Base-by-base conservation (phyloP, 2,329 filamentous ascomycete species). In the Atkinsonella hypoxylon region DNA sequence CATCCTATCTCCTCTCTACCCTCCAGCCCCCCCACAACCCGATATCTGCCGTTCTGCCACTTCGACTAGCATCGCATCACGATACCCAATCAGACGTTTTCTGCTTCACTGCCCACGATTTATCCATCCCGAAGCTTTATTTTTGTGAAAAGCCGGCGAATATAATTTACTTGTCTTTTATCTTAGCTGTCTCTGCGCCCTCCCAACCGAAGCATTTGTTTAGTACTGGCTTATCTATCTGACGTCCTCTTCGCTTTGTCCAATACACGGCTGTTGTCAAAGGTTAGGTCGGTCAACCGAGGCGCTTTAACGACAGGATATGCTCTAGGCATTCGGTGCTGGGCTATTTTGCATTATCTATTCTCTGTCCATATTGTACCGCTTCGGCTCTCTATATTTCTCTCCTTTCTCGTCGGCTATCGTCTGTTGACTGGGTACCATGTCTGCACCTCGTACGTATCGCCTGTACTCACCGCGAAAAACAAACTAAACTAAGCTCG, bases 391-490 rank as follows among this genome's bases (percentile, higher is more conserved):
- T 41, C 13, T 15, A 15, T 43, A 22, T 13, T 26, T 43, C 45
- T 17, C 40, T 12, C 20, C 9, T 15, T 32, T 31, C 10, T 11
- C 50, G 17, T 32, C 8, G 34, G 31, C 20, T 45, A 26, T 31
- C 26, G 26, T 45, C 17, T 15, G 15, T n/a, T 52, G 22, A 32
- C 22, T 17, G 22, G 49, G 34, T 48, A 57, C 38, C 51, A 61
- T 61, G 59, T 58, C 57, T 55, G 49, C 53, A 44, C 54, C 57
- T 54, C 53, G 59, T 61, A 55, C 44, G 59, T 56, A 43, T 17
- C 17, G 15, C 31, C 26, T 26, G 6, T 6, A 26, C 26, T 26
- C 26, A 7, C 26, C 4, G 26, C 26, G 26, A 8, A 26, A 26
- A 26, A 3, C 43, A 30, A 4, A 20, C 40, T n/a, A 18, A 17